A percentile compares a stretch with the other conserved stretches of the same genome.
phyloP scores from a whole-genome alignment of 495 filamentous ascomycete genomes.

The Penicillium soppii region DNA sequence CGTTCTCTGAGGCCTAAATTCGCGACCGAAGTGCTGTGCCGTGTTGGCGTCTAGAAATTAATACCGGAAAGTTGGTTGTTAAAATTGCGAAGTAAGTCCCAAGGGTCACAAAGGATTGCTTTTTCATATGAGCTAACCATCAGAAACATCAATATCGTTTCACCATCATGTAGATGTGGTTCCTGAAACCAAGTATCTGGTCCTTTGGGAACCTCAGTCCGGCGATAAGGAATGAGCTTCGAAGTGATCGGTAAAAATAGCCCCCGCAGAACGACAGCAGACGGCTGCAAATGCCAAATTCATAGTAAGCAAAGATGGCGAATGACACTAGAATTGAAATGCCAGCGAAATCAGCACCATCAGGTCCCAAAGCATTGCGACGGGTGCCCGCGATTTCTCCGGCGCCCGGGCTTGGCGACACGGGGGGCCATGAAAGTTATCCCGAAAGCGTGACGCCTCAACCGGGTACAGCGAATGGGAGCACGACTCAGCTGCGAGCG shows the following conservation, averaged over 20 bases:
- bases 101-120: not conserved
- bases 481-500: not conserved
- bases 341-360: not conserved
- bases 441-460: constrained; percentile 10
- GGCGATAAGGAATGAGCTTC: not conserved
- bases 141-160: constrained; percentile 5
- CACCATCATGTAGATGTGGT: not conserved
- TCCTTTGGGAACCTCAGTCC: not conserved
- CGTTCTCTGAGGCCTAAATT: not conserved
- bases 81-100: not conserved
- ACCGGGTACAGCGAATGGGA: constrained; percentile 14
- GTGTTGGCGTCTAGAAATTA: not conserved
- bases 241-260: not conserved
- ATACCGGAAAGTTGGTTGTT: not conserved
- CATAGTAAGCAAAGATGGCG: not conserved
- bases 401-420: constrained; percentile 14
- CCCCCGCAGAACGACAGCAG: not conserved
- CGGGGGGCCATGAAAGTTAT: not conserved
- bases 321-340: not conserved
- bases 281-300: not conserved
- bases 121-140: constrained; percentile 1
- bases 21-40: not conserved
- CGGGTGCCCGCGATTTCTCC: constrained; percentile 1
- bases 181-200: not conserved
- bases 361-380: not conserved